Base-by-base conservation (phyloP, 805 yeast genomes). In the Nakazawaea ishiwadae region DNA sequence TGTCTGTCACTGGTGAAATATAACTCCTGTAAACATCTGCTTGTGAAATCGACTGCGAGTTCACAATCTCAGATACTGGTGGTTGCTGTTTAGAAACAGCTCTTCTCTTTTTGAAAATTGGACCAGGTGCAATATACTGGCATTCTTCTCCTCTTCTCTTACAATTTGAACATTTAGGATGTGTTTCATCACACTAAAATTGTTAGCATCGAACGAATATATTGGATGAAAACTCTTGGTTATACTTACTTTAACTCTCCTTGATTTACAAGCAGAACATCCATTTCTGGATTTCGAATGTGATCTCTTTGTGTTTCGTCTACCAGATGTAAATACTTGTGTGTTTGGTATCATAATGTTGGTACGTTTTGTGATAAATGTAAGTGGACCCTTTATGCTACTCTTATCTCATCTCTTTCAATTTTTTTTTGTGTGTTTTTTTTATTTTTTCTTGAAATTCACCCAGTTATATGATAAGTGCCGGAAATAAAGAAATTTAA, bases 221-320 rank as follows among this genome's bases (percentile, higher is more conserved):
- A 14, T 9, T 21, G 12, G 16, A 8, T 23, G n/a, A 5, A 14
- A 4, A 18, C 15, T 18, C 15, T 9, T 34, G 28, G 8, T 12
- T n/a, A 4, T 15, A 38, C 41, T n/a, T 15, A 38, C 41, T 58
- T 90, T 90, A 30, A 91, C 96, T 40, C 97, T 69, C 51, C 98
- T 73, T 48, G 76, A 73, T 56, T 90, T 90, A 63, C 98, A 90
- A 2, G 95, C 84, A 29, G 79, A 74, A 62, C 98, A 90, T 0
- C 98, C 98, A 42, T 78, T 76, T 43, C 95, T 75, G 24, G 95
- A 84, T 60, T 91, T 91, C 45, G 79, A 84, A 58, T 91, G 98
- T 53, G 82, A 90, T 54, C 85, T 82, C 34, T 96, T 72, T 61
- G 87, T 89, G 1, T 65, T 59, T 45, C 55, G 60, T 9, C 10